Evolutionary conservation across 164 flowering plant species (phyloP), one percentile per base, ranked within the genome.

Genomic region (Warburgia ugandensis): DNA sequence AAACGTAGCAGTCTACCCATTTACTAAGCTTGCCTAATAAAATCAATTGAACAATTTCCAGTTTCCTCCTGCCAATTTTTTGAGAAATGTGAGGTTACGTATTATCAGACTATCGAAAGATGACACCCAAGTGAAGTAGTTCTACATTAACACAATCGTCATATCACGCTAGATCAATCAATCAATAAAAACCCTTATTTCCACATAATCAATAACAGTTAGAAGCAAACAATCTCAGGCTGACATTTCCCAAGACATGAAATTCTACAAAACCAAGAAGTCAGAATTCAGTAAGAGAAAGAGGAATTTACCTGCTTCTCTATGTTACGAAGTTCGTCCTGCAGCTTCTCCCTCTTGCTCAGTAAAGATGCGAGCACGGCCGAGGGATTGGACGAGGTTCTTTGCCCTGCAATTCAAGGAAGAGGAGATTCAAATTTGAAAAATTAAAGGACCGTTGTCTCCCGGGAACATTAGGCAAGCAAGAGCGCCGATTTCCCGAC

Each of bases 281-380:
- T 1, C 13, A 22, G 33, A 17, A 17, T 9, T n/a, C 17, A 29
- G 5, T 3, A 17, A 30, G 5, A 50, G 29, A 31, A 29, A 29
- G 5, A 17, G 3, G n/a, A 14, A 32, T 13, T 14, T 2, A 81
- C 97, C 90, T 90, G 97, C 56, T 69, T 80, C 60, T 90, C 95
- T 38, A 90, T 82, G 65, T 16, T 72, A 9, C 91, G 78, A 22
- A 90, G 94, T 55, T 90, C 95, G 16, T 86, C 94, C 12, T 82
- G 91, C 42, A 82, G 86, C 65, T 82, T 86, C 57, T 83, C 83
- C 60, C 95, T 73, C 69, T 75, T 82, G 62, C 73, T 55, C 36
- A 86, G 55, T 5, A 90, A 76, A 48, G 91, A 64, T 31, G 88
- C 66, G 30, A 90, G 66, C 69, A 81, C 63, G 36, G 78, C 79